Base-by-base conservation (phyloP, 148 eudicot genomes). In the Vaccinium vitisidaea region DNA sequence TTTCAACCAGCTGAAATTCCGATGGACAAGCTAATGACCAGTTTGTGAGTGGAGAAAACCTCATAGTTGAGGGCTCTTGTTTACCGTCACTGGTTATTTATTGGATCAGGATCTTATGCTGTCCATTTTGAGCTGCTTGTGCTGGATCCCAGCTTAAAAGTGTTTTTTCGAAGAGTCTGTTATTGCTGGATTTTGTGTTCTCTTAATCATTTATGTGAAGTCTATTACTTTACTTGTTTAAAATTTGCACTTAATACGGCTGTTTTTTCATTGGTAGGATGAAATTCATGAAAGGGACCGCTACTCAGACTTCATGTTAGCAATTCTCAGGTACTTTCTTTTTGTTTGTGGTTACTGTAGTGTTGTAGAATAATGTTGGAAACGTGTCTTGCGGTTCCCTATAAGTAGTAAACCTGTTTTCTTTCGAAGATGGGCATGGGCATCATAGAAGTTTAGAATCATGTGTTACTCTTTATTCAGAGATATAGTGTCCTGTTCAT, bases 261-360 rank as follows among this genome's bases (percentile, higher is more conserved):
- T 82, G 1, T 83, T 73, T 82, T 75, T 88, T 71, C 25, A 25
- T 86, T 85, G 82, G 84, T 79, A 97, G 99, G 99, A 97, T 90
- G 99, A 97, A 90, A 95, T 97, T 84, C 99, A 97, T 88, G 99
- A 97, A 83, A 90, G 99, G 90, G 99, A 97, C 84, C 94, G 93
- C 65, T 94, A 84, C 88, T 93, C 96, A 49, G 99, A 97, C 89
- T 92, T 97, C 84, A 91, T 91, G 93, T 95, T 97, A 36, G 92
- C 99, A 71, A 94, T 97, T 81, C 87, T 97, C 92, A 95, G 98
- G 99, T 97, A 88, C 81, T 65, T 61, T 46, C 82, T 77, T 8
- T 70, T 63, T 63, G 56, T 56, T 46, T n/a, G 11, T 18, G 30
- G 27, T 21, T 63, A 23, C 8, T 27, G 14, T 25, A 1, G 36